Percentiles rank a stretch among this genome's conserved stretches.
Conservation (phyloP, 2,329 filamentous ascomycete species). For the Periglandula ipomoeae region DNA sequence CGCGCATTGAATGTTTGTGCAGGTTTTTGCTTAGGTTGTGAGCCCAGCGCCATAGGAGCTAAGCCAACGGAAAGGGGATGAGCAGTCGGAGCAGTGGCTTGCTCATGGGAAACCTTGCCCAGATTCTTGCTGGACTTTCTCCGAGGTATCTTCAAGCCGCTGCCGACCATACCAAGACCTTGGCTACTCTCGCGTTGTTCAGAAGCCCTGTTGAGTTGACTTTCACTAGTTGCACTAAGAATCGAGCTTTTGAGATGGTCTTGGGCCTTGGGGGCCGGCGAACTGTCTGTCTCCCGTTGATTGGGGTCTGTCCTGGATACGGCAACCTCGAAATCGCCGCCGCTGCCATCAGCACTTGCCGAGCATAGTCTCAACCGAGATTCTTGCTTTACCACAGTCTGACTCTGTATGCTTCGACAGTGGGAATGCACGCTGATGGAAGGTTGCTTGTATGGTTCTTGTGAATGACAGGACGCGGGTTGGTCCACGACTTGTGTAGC, state of each 20-base stretch:
- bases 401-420: conserved; percentile 3
- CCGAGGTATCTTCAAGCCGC: conserved; percentile 6
- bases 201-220: neutral
- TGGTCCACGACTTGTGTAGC: conserved; percentile 30
- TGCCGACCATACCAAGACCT: neutral
- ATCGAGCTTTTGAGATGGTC: neutral
- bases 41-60: neutral
- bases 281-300: neutral
- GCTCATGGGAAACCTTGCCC: neutral
- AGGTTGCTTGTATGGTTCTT: conserved; percentile 9
- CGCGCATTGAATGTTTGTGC: neutral
- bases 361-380: conserved; percentile 5
- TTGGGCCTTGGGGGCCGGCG: neutral
- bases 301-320: neutral
- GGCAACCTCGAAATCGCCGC: neutral
- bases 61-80: too few relatives aligned
- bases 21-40: neutral
- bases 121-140: conserved; percentile 11
- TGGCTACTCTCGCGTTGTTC: conserved; percentile 4
- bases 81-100: neutral
- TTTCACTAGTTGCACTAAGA: neutral
- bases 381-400: neutral
- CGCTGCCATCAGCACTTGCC: conserved; percentile 7
- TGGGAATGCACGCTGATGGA: conserved; percentile 9
- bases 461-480: conserved; percentile 14